phyloP scores from a whole-genome alignment of 2,329 filamentous ascomycete genomes.

The Ceratocystis destructans region DNA sequence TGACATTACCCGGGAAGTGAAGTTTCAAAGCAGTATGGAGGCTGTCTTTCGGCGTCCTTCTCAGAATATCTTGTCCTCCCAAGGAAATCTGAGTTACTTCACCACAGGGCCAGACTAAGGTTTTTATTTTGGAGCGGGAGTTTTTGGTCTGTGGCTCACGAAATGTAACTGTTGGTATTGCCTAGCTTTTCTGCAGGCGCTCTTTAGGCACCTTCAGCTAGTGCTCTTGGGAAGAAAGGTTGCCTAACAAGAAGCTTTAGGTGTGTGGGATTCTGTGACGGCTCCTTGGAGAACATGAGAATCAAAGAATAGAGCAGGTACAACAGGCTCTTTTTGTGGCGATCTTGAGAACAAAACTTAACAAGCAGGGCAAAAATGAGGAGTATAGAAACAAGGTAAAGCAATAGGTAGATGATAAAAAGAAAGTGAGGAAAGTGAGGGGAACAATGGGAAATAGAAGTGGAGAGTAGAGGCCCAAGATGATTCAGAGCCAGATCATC shows the following conservation, averaged over 20 bases:
- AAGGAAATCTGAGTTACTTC: not conserved
- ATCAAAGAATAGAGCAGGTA: not conserved
- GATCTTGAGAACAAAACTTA: not conserved
- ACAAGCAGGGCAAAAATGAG: not conserved
- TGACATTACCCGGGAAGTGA: not conserved
- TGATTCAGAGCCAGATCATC: constrained; percentile 9
- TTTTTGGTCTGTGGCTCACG: constrained; percentile 4
- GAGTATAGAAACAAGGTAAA: not conserved
- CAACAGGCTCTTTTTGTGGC: not conserved
- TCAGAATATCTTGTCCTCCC: not conserved
- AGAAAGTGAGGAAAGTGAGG: not conserved
- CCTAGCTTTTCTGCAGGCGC: not conserved
- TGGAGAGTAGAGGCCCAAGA: constrained; percentile 1
- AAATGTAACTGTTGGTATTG: not conserved
- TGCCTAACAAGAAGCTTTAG: not conserved
- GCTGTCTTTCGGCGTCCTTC: not conserved
- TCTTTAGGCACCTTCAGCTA: constrained; percentile 10
- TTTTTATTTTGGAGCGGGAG: constrained; percentile 2
- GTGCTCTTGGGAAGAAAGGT: not conserved
- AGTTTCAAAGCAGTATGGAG: no score
- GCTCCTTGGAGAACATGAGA: not conserved
- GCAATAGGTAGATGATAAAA: not conserved
- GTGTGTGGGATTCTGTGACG: not conserved
- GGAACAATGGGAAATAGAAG: not conserved
- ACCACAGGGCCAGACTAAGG: not conserved